phyloP scores from a whole-genome alignment of 768 basidiomycete genomes.

The Lactifluus piperatus region DNA sequence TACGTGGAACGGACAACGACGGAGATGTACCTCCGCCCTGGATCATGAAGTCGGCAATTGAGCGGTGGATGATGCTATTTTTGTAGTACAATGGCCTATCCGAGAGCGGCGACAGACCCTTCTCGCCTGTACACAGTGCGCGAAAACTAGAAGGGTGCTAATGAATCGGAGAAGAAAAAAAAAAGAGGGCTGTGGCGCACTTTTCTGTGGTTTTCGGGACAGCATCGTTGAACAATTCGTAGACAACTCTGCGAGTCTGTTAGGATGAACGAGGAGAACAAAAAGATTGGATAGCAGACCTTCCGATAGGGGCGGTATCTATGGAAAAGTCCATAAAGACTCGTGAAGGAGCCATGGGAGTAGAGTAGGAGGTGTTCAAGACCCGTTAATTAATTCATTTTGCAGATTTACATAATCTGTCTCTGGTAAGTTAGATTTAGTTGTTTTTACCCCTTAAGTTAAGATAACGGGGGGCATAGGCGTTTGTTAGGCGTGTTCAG shows the following conservation, averaged over 20 bases:
- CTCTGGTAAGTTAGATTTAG: not conserved
- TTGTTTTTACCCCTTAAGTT: not conserved
- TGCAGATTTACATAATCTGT: not conserved
- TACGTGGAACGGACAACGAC: not conserved
- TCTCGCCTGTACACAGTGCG: slow-evolving; percentile 79
- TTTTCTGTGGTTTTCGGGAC: slow-evolving; percentile 77
- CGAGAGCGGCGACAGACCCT: slow-evolving; percentile 54
- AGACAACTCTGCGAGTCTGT: slow-evolving; percentile 44
- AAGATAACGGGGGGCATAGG: too few species aligned
- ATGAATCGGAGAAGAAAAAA: slow-evolving; percentile 1
- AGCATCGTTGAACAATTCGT: slow-evolving; percentile 67
- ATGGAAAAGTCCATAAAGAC: slow-evolving; percentile 62
- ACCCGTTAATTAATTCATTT: not conserved
- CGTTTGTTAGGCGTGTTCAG: not conserved
- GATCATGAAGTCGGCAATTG: slow-evolving; percentile 73
- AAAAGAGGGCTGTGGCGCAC: slow-evolving; percentile 34
- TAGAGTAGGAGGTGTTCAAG: not conserved
- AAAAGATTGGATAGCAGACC: slow-evolving; percentile 31
- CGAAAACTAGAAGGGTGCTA: slow-evolving; percentile 53
- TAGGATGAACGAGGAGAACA: slow-evolving; percentile 3
- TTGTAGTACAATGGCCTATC: slow-evolving; percentile 79
- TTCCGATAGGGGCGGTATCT: slow-evolving; percentile 42
- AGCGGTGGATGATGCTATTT: slow-evolving; percentile 66
- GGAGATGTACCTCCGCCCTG: slow-evolving; percentile 58
- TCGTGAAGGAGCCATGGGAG: slow-evolving; percentile 49